Percentiles rank a stretch among this genome's conserved stretches.
Evolutionary conservation across 2,329 filamentous ascomycete species (phyloP).

Genomic region (Paracamarosporium sp.): DNA sequence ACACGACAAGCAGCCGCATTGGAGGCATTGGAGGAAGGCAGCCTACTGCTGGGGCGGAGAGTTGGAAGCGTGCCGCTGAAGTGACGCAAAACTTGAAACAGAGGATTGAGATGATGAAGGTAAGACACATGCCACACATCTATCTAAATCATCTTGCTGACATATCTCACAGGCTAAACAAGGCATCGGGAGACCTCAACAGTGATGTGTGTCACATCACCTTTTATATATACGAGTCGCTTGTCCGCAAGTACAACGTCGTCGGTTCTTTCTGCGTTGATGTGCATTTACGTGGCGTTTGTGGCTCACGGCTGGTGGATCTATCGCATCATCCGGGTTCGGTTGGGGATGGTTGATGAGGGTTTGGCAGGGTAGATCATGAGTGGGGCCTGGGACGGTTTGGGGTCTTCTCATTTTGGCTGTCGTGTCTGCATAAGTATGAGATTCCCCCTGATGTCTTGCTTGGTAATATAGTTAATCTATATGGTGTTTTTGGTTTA

Average conservation of each 20-base stretch:
- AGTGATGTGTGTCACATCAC: slow-evolving; percentile 16
- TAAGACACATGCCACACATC: slow-evolving; percentile 39
- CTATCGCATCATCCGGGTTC: not conserved
- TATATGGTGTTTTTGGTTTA: not conserved
- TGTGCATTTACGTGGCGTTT: slow-evolving; percentile 14
- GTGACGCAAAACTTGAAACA: slow-evolving; percentile 98
- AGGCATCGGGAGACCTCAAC: slow-evolving; percentile 41
- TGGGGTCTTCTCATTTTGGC: not conserved
- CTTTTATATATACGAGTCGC: not conserved
- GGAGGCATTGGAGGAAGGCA: slow-evolving; percentile 36
- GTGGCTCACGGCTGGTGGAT: not conserved
- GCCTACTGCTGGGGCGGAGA: slow-evolving; percentile 69
- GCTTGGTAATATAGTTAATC: slow-evolving; percentile 1
- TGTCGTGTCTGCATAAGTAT: slow-evolving; percentile 1
- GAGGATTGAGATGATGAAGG: slow-evolving; percentile 98
- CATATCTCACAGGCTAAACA: slow-evolving; percentile 42
- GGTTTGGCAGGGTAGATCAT: not conserved
- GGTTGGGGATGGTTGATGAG: not conserved
- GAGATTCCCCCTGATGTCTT: slow-evolving; percentile 11
- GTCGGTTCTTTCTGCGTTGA: not conserved
- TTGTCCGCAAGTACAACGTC: not conserved
- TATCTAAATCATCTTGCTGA: slow-evolving; percentile 16
- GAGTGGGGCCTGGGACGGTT: not conserved
- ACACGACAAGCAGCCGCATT: slow-evolving; percentile 28
- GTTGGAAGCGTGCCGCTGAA: slow-evolving; percentile 96